These are phyloP conservation scores for Lactarius evosmus DNA, from an alignment of 768 basidiomycete genomes.

Conservation along the genomic window DNA sequence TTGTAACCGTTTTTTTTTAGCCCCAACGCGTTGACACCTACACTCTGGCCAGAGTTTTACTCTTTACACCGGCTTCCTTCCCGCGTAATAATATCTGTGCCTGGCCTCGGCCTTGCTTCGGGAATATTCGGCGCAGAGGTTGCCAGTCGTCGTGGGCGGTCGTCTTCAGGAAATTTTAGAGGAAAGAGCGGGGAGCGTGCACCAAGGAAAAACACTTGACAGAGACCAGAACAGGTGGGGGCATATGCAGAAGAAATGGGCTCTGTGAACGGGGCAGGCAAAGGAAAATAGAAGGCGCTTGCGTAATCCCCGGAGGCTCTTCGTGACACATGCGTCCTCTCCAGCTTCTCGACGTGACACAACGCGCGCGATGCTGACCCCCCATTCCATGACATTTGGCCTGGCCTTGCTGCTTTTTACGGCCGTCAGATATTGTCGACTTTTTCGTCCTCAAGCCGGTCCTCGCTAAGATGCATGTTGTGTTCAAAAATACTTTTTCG, in stretches of 20 bases:
- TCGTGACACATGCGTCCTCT: neutral
- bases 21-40: too few relatives aligned
- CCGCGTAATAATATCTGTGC: neutral
- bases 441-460: slow-evolving; percentile 18
- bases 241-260: neutral
- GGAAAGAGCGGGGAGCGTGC: neutral
- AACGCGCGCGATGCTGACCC: slow-evolving; percentile 17
- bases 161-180: neutral
- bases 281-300: neutral
- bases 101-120: neutral
- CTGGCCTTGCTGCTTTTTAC: slow-evolving; percentile 13
- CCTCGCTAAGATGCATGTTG: slow-evolving; percentile 13
- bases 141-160: neutral
- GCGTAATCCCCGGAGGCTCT: neutral
- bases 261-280: neutral
- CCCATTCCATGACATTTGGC: slow-evolving; percentile 9
- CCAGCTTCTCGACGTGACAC: neutral
- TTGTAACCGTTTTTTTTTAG: neutral
- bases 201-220: neutral
- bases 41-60: neutral
- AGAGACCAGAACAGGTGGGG: neutral
- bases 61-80: neutral
- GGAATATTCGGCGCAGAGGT: neutral
- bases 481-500: slow-evolving; percentile 23
- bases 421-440: slow-evolving; percentile 23